These are phyloP conservation scores for Globomyces pollinis-pini DNA, from an alignment of 192 early-diverging fungal species.

Conservation along the genomic window DNA sequence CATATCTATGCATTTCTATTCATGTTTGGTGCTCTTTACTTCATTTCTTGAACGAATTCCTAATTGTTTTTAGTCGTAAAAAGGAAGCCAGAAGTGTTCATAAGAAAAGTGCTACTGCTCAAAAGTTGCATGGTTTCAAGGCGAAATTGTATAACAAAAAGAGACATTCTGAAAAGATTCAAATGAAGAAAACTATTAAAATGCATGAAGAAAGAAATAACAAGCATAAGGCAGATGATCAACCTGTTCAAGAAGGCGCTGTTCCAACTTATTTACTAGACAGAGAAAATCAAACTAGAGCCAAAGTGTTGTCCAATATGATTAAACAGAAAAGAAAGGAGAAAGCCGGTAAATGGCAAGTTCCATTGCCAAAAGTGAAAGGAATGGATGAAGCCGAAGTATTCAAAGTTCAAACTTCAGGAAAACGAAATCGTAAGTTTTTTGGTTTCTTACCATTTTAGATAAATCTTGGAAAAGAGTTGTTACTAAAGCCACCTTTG, in stretches of 20 bases:
- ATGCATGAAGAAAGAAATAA: constrained; percentile 95
- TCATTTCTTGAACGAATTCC: too few species aligned
- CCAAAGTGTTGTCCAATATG: constrained; percentile 98
- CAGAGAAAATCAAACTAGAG: constrained; percentile 92
- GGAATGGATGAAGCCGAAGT: constrained; percentile 99
- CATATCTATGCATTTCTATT: not conserved
- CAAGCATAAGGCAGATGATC: constrained; percentile 81
- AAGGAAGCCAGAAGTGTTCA: constrained; percentile 87
- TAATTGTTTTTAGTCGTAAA: constrained; percentile 67
- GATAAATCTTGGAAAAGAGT: constrained; percentile 97
- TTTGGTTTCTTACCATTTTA: constrained; percentile 22
- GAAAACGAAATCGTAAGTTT: constrained; percentile 68
- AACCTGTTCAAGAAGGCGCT: constrained; percentile 89
- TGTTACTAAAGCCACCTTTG: constrained; percentile 99
- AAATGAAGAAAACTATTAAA: constrained; percentile 99
- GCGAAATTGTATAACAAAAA: constrained; percentile 99
- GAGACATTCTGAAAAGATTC: constrained; percentile 95
- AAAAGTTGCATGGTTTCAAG: constrained; percentile 95
- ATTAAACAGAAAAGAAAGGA: constrained; percentile 99
- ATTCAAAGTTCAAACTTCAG: constrained; percentile 94
- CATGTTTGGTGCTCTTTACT: not conserved
- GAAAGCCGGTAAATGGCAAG: constrained; percentile 96
- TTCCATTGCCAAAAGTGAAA: constrained; percentile 95
- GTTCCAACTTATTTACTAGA: constrained; percentile 96
- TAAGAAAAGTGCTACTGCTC: constrained; percentile 83